Conservation (phyloP, 2,329 filamentous ascomycete genomes). For the Orbilia brochopaga region DNA sequence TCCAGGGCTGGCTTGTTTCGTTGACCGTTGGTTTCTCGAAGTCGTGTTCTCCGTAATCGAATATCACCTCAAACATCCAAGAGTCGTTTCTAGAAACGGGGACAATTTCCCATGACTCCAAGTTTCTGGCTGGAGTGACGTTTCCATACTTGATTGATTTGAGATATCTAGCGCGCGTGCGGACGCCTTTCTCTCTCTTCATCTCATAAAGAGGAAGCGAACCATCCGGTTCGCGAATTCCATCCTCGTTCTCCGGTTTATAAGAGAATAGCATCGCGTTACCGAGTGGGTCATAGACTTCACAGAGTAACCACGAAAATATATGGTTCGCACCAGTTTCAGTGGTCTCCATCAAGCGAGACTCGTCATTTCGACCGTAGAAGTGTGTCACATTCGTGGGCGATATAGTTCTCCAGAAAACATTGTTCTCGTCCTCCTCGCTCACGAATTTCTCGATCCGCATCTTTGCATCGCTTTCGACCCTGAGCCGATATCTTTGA, state of each 20-base stretch:
- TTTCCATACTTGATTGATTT: slow-evolving; percentile 54
- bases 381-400: slow-evolving; percentile 49
- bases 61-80: slow-evolving; percentile 57
- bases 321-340: slow-evolving; percentile 8
- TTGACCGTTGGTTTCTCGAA: slow-evolving; percentile 1
- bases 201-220: slow-evolving; percentile 3
- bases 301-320: slow-evolving; percentile 53
- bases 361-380: slow-evolving; percentile 30
- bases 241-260: slow-evolving; percentile 52
- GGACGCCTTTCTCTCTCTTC: background rate
- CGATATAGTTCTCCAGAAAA: slow-evolving; percentile 52
- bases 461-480: slow-evolving; percentile 39
- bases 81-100: background rate
- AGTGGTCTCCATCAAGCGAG: slow-evolving; percentile 12
- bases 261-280: slow-evolving; percentile 53
- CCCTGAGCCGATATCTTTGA: slow-evolving; percentile 50
- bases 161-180: slow-evolving; percentile 25
- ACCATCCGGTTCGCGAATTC: slow-evolving; percentile 19
- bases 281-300: slow-evolving; percentile 48
- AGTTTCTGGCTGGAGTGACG: slow-evolving; percentile 5
- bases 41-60: slow-evolving; percentile 58
- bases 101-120: background rate
- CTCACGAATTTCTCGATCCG: slow-evolving; percentile 53
- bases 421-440: slow-evolving; percentile 11
- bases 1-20: slow-evolving; percentile 52